Percentiles rank a stretch among this genome's conserved stretches.
These are phyloP conservation scores for Plectosphaerella plurivora DNA, from an alignment of 2,329 filamentous ascomycete genomes.

Conservation along the genomic window DNA sequence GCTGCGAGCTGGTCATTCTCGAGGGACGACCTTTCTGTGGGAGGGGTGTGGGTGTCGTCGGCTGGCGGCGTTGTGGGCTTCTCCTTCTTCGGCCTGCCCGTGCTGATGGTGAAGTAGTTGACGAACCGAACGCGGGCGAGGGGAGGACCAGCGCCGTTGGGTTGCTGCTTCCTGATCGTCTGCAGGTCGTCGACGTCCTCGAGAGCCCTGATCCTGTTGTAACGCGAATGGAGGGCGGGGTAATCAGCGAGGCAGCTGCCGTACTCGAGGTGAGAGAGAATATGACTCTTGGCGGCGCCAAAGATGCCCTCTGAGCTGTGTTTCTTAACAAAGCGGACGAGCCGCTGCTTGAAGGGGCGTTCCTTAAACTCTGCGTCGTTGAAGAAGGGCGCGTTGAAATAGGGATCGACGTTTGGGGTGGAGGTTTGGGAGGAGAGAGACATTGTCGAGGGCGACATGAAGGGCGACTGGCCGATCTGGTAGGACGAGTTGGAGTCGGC, in stretches of 20 bases:
- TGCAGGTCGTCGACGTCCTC: slow-evolving; percentile 63
- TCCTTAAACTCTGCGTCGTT: slow-evolving; percentile 71
- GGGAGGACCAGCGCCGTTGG: too few relatives aligned
- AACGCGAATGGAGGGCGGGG: slow-evolving; percentile 62
- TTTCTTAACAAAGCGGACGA: slow-evolving; percentile 77
- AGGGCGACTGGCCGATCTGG: slow-evolving; percentile 15
- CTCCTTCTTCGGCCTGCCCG: slow-evolving; percentile 59
- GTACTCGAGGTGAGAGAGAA: slow-evolving; percentile 80
- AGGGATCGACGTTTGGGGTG: slow-evolving; percentile 43
- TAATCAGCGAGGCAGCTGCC: slow-evolving; percentile 78
- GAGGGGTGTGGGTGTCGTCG: not conserved
- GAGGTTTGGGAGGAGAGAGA: slow-evolving; percentile 8
- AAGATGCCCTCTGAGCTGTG: slow-evolving; percentile 67
- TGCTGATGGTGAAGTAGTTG: slow-evolving; percentile 88
- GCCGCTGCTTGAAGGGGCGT: slow-evolving; percentile 62
- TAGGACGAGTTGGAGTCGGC: slow-evolving; percentile 15
- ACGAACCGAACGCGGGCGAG: slow-evolving; percentile 67
- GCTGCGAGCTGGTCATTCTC: not conserved
- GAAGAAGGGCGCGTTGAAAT: slow-evolving; percentile 69
- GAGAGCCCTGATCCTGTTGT: slow-evolving; percentile 63
- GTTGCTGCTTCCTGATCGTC: slow-evolving; percentile 1
- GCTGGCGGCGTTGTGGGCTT: slow-evolving; percentile 17
- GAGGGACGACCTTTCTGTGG: not conserved
- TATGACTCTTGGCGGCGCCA: slow-evolving; percentile 65
- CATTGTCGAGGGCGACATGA: slow-evolving; percentile 8